A percentile compares a stretch with the other conserved stretches of the same genome.
Evolutionary conservation across 2,329 filamentous ascomycete species (phyloP).

Genomic region (Sporothrix phasma): DNA sequence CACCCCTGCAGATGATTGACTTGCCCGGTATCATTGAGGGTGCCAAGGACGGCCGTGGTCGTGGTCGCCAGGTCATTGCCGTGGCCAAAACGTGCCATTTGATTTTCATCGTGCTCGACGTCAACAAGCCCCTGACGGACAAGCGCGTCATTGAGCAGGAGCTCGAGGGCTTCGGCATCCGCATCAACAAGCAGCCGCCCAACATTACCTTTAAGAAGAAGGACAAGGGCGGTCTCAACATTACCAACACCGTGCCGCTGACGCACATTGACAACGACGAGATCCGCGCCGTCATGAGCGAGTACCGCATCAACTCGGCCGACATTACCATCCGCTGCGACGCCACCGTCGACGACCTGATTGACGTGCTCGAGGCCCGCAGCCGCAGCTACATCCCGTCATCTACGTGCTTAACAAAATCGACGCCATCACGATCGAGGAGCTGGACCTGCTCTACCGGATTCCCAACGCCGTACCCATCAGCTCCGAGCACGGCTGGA

Average conservation of each 20-base stretch:
- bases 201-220: slow-evolving; percentile 99
- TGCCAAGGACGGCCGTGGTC: slow-evolving; percentile 94
- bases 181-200: slow-evolving; percentile 92
- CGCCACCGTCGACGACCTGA: slow-evolving; percentile 92
- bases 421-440: slow-evolving; percentile 94
- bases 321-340: slow-evolving; percentile 98
- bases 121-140: slow-evolving; percentile 96
- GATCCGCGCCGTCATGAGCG: slow-evolving; percentile 94
- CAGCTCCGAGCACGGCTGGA: slow-evolving; percentile 96
- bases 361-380: slow-evolving; percentile 91
- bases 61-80: slow-evolving; percentile 96
- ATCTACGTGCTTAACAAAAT: slow-evolving; percentile 99
- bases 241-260: slow-evolving; percentile 88
- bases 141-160: slow-evolving; percentile 93
- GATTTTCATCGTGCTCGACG: slow-evolving; percentile 96
- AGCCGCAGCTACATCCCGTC: slow-evolving; percentile 93
- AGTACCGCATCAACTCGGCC: slow-evolving; percentile 92
- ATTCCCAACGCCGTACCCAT: slow-evolving; percentile 97
- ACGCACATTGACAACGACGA: slow-evolving; percentile 91
- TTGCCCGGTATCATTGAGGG: slow-evolving; percentile 97
- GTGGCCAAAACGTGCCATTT: slow-evolving; percentile 98
- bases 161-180: slow-evolving; percentile 92
- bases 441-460: slow-evolving; percentile 88
- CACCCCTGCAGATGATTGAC: slow-evolving; percentile 96
- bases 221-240: slow-evolving; percentile 93